Evolutionary conservation across 345 rosid genomes (phyloP).

Genomic region (Murraya paniculata): DNA sequence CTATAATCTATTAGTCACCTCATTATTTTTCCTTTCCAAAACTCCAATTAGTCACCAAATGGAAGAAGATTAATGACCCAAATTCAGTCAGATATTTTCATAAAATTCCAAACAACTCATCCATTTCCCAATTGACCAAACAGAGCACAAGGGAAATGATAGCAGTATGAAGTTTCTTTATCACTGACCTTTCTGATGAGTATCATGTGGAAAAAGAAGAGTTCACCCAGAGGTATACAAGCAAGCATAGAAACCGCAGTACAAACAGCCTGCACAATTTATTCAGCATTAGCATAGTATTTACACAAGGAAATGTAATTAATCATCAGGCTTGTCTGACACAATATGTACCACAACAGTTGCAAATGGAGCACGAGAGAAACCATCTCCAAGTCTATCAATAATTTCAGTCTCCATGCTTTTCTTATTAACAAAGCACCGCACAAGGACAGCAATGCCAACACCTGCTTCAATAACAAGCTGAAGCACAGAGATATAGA

Average conservation of each 20-base stretch:
- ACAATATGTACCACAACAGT: constrained; percentile 75
- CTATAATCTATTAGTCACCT: background rate
- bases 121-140: background rate
- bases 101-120: background rate
- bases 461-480: constrained; percentile 85
- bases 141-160: background rate
- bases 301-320: constrained; percentile 1
- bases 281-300: constrained; percentile 23
- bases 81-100: background rate
- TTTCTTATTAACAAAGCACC: constrained; percentile 79
- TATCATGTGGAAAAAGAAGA: constrained; percentile 93
- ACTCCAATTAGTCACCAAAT: background rate
- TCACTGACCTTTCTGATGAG: constrained; percentile 83
- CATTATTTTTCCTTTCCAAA: background rate
- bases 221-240: constrained; percentile 87
- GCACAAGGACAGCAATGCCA: constrained; percentile 86
- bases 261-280: constrained; percentile 64
- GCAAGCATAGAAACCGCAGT: constrained; percentile 89
- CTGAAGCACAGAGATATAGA: constrained; percentile 35
- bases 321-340: background rate
- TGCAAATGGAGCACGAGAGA: constrained; percentile 93
- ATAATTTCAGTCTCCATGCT: constrained; percentile 84
- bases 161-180: background rate
- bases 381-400: constrained; percentile 96
- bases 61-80: background rate